Conservation (phyloP, 1,284 basidiomycete species). For the Ganoderma boninense region DNA sequence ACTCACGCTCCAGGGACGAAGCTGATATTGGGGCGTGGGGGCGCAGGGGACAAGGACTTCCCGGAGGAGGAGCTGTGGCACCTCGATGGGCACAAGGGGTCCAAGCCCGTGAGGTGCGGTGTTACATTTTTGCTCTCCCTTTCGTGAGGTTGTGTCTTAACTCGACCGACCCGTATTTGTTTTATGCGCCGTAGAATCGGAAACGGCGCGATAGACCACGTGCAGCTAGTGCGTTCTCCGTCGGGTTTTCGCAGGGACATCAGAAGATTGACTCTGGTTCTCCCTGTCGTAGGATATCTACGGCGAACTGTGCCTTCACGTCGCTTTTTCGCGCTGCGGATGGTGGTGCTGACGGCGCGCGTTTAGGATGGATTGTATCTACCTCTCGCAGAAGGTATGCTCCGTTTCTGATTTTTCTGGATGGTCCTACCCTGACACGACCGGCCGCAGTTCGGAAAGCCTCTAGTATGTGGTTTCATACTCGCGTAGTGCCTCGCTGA, state of each 20-base stretch:
- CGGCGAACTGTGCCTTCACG: conserved; percentile 73
- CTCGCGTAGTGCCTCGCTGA: neutral
- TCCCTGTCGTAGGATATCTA: conserved; percentile 79
- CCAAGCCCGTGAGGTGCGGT: conserved; percentile 67
- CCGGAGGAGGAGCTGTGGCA: conserved; percentile 86
- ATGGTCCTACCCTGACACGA: neutral
- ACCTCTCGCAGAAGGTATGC: conserved; percentile 88
- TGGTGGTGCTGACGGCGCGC: neutral
- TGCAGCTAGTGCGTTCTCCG: conserved; percentile 72
- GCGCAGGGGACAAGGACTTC: conserved; percentile 80
- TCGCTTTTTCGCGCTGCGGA: neutral
- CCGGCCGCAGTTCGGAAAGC: conserved; percentile 51
- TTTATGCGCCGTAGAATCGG: conserved; percentile 86
- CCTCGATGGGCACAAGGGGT: conserved; percentile 87
- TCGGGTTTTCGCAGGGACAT: neutral
- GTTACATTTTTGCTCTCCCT: too few species aligned
- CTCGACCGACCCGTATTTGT: too few species aligned
- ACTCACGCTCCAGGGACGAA: too few species aligned
- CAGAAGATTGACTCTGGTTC: neutral
- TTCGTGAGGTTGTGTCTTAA: too few species aligned
- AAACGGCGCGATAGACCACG: conserved; percentile 89
- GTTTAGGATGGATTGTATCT: conserved; percentile 90
- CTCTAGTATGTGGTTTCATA: conserved; percentile 46
- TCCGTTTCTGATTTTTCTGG: neutral
- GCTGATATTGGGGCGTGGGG: too few species aligned